A percentile compares a stretch with the other conserved stretches of the same genome.
These are phyloP conservation scores for Piloderma croceum DNA, from an alignment of 768 basidiomycete species.

Conservation along the genomic window DNA sequence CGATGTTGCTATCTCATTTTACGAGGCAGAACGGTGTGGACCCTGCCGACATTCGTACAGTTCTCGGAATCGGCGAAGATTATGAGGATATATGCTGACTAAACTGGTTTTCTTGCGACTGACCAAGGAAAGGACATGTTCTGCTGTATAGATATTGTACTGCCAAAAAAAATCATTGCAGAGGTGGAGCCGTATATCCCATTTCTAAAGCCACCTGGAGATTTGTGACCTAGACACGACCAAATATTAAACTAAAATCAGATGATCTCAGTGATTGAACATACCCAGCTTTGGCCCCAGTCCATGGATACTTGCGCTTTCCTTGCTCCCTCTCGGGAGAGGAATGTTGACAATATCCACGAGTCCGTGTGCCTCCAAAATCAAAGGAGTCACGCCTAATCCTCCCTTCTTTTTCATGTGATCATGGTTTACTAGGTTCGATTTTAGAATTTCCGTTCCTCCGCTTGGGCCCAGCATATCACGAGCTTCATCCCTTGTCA, in stretches of 20 bases:
- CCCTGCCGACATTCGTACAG: conserved; percentile 57
- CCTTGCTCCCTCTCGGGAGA: too few relatives aligned
- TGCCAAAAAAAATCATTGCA: too few relatives aligned
- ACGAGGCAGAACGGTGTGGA: conserved; percentile 56
- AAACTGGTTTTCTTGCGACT: too few relatives aligned
- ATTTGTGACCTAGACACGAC: too few relatives aligned
- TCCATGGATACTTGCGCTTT: too few relatives aligned
- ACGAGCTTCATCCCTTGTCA: conserved; percentile 18
- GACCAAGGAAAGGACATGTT: too few relatives aligned
- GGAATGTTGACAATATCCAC: conserved; percentile 21
- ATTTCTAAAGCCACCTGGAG: too few relatives aligned
- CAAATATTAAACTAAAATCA: too few relatives aligned
- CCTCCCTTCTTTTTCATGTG: conserved; percentile 22
- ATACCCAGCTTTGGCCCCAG: too few relatives aligned
- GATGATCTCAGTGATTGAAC: too few relatives aligned
- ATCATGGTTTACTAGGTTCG: conserved; percentile 13
- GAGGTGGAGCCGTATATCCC: too few relatives aligned
- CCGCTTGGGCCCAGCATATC: conserved; percentile 12
- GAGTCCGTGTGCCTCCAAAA: conserved; percentile 18
- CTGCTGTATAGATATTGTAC: too few relatives aligned
- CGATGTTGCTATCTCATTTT: conserved; percentile 59
- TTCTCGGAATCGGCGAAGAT: conserved; percentile 62
- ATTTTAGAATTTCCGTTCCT: conserved; percentile 17
- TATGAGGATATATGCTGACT: conserved; percentile 70
- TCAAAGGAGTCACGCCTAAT: conserved; percentile 16